phyloP scores from a whole-genome alignment of 768 basidiomycete species.

The Suillus variegatus region DNA sequence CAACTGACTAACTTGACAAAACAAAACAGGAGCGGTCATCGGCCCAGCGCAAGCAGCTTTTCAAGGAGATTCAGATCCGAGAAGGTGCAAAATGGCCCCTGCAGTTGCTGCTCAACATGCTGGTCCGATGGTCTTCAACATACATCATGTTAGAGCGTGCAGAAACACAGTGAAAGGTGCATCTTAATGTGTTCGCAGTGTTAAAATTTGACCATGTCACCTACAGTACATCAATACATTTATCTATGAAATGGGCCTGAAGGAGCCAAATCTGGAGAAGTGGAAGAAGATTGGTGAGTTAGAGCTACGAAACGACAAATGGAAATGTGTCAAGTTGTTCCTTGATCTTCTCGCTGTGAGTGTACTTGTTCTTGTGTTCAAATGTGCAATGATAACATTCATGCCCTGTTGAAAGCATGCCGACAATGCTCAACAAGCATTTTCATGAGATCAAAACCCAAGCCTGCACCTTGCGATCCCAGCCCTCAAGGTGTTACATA shows the following conservation, averaged over 20 bases:
- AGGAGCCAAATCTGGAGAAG: constrained; percentile 20
- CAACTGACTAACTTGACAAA: too few relatives aligned
- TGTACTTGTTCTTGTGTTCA: not conserved
- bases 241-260: constrained; percentile 21
- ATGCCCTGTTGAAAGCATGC: constrained; percentile 21
- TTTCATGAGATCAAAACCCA: constrained; percentile 28
- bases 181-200: not conserved
- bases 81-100: too few relatives aligned
- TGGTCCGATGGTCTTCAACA: constrained; percentile 35
- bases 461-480: constrained; percentile 30
- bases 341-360: constrained; percentile 21
- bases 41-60: too few relatives aligned
- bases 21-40: too few relatives aligned
- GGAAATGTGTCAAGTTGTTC: constrained; percentile 21
- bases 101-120: too few relatives aligned
- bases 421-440: constrained; percentile 32
- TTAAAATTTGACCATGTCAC: not conserved
- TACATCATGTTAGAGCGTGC: constrained; percentile 18
- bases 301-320: constrained; percentile 19
- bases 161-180: constrained; percentile 14
- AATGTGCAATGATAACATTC: not conserved
- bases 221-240: constrained; percentile 13
- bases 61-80: too few relatives aligned
- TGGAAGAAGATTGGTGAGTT: constrained; percentile 18
- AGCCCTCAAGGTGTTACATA: constrained; percentile 30